These are phyloP conservation scores for Kwoniella heveanensis DNA, from an alignment of 768 basidiomycete genomes.

Conservation along the genomic window DNA sequence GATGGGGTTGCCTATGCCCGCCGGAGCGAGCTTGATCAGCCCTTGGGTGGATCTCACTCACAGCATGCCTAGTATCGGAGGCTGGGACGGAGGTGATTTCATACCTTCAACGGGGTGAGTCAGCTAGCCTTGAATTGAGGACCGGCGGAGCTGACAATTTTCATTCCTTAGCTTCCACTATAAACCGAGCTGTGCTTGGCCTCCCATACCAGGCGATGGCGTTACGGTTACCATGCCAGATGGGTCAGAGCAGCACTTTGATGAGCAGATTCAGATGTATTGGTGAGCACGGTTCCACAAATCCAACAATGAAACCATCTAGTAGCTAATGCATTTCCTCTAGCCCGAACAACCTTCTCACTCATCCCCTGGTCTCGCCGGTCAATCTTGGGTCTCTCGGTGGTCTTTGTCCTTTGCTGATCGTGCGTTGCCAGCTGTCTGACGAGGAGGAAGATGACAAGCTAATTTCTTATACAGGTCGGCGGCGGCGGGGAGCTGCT, in stretches of 20 bases:
- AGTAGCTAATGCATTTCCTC: background rate
- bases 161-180: conserved; percentile 44
- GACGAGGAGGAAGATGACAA: conserved; percentile 10
- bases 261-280: conserved; percentile 54
- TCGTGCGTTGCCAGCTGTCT: conserved; percentile 28
- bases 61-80: conserved; percentile 50
- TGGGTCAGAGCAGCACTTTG: conserved; percentile 34
- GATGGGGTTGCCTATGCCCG: conserved; percentile 52
- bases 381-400: conserved; percentile 52
- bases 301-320: no score
- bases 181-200: conserved; percentile 48
- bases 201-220: conserved; percentile 44
- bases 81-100: conserved; percentile 44
- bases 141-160: conserved; percentile 1
- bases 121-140: background rate
- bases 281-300: conserved; percentile 23
- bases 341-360: conserved; percentile 48
- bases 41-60: conserved; percentile 56
- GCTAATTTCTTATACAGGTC: conserved; percentile 12
- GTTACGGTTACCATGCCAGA: conserved; percentile 41
- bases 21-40: conserved; percentile 51
- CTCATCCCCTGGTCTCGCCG: conserved; percentile 53
- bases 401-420: conserved; percentile 52
- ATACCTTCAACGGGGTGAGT: conserved; percentile 47
- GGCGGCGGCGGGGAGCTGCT: conserved; percentile 49